Percentiles rank a stretch among this genome's conserved stretches.
phyloP scores from a whole-genome alignment of 176 grass and related monocot genomes.

The Leersia perrieri region DNA sequence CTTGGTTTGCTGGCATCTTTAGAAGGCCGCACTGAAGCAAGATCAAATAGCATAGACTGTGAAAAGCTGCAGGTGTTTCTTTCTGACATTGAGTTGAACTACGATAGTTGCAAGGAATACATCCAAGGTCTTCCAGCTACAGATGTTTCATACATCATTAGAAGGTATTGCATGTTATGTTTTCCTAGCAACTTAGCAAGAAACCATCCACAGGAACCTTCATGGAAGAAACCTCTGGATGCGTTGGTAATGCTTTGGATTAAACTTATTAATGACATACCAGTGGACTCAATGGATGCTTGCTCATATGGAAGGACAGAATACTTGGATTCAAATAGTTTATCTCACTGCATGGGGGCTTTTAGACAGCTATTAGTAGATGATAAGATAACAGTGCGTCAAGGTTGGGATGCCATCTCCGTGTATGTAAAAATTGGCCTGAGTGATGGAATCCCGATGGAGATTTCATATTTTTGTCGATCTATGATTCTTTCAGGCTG shows the following conservation, averaged over 20 bases:
- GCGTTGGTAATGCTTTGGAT: constrained; percentile 69
- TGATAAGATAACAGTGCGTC: constrained; percentile 68
- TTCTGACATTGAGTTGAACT: constrained; percentile 72
- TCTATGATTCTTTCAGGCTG: constrained; percentile 82
- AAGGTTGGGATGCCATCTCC: constrained; percentile 76
- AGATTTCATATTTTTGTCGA: constrained; percentile 66
- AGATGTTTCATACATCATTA: constrained; percentile 63
- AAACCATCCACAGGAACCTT: constrained; percentile 59
- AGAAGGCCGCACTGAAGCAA: constrained; percentile 83
- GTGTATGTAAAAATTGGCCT: constrained; percentile 58
- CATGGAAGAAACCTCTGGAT: constrained; percentile 66
- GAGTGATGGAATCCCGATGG: constrained; percentile 42
- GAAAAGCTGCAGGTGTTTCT: constrained; percentile 62
- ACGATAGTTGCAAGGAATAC: constrained; percentile 82
- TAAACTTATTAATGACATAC: constrained; percentile 64
- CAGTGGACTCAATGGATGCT: constrained; percentile 35
- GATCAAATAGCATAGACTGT: constrained; percentile 56
- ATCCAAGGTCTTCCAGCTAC: constrained; percentile 62
- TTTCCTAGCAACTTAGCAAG: constrained; percentile 62
- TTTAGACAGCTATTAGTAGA: constrained; percentile 65
- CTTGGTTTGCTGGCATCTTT: constrained; percentile 76
- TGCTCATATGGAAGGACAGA: constrained; percentile 39
- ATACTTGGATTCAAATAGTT: constrained; percentile 35
- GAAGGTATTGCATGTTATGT: constrained; percentile 71
- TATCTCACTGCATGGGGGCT: constrained; percentile 57